phyloP scores from a whole-genome alignment of 2,329 filamentous ascomycete species.

The Clarireedia monteithiana region DNA sequence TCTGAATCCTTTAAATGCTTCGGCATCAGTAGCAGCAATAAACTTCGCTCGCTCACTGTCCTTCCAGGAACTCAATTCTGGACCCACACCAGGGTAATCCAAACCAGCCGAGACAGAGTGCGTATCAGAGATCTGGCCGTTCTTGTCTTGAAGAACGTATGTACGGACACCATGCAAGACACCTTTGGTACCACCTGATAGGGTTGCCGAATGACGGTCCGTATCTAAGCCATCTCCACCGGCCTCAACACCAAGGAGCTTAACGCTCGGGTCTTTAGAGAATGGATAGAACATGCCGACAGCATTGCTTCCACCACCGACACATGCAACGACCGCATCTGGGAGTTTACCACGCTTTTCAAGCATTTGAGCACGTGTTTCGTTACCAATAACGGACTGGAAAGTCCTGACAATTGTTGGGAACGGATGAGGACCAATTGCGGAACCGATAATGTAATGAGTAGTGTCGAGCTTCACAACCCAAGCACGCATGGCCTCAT shows the following conservation, averaged over 20 bases:
- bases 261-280: conserved; percentile 73
- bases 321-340: conserved; percentile 92
- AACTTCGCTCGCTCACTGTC: conserved; percentile 81
- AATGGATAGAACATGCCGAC: conserved; percentile 99
- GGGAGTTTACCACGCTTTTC: conserved; percentile 81
- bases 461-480: conserved; percentile 87
- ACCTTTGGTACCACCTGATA: conserved; percentile 79
- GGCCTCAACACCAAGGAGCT: conserved; percentile 88
- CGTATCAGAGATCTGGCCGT: conserved; percentile 90
- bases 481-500: conserved; percentile 92
- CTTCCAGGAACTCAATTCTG: conserved; percentile 89
- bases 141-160: conserved; percentile 85
- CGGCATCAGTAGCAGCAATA: conserved; percentile 81
- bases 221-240: conserved; percentile 91
- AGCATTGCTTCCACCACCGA: conserved; percentile 91
- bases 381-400: conserved; percentile 91
- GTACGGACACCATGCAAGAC: conserved; percentile 94
- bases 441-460: conserved; percentile 96
- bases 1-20: conserved; percentile 83
- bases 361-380: conserved; percentile 89
- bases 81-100: conserved; percentile 94
- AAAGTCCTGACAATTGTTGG: conserved; percentile 96
- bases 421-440: conserved; percentile 96
- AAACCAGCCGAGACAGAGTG: conserved; percentile 95
- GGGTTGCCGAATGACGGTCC: conserved; percentile 74